Evolutionary conservation across 2,329 filamentous ascomycete genomes (phyloP).

Genomic region (Plenodomus tracheiphilus): DNA sequence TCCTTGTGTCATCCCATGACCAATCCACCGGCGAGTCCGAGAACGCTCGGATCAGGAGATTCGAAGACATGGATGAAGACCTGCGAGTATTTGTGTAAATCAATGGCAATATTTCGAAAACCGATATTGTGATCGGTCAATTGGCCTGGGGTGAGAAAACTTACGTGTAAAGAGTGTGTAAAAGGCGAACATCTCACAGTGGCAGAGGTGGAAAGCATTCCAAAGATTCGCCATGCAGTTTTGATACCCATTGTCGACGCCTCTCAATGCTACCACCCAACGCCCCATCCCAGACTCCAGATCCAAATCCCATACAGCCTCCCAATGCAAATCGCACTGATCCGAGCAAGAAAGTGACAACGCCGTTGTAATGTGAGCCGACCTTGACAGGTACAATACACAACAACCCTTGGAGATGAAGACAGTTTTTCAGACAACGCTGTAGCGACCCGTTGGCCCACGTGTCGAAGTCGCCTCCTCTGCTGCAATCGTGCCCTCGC

Average conservation of each 20-base stretch:
- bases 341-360: not conserved
- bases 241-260: not conserved
- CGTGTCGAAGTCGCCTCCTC: constrained; percentile 78
- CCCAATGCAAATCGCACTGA: not conserved
- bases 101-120: too few relatives aligned
- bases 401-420: not conserved
- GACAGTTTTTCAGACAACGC: constrained; percentile 54
- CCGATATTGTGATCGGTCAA: too few relatives aligned
- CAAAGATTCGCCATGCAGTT: too few relatives aligned
- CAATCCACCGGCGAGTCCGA: too few relatives aligned
- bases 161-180: too few relatives aligned
- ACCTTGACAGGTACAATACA: not conserved
- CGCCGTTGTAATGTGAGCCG: not conserved
- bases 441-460: constrained; percentile 82
- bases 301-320: not conserved
- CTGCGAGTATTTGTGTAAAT: too few relatives aligned
- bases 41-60: too few relatives aligned
- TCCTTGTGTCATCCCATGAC: too few relatives aligned
- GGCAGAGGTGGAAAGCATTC: too few relatives aligned
- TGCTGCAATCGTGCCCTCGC: constrained; percentile 87
- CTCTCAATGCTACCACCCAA: not conserved
- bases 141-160: too few relatives aligned
- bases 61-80: too few relatives aligned
- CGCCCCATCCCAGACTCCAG: not conserved
- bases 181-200: too few relatives aligned